These are phyloP conservation scores for Megacollybia platyphylla DNA, from an alignment of 1,284 basidiomycete species.

Conservation along the genomic window DNA sequence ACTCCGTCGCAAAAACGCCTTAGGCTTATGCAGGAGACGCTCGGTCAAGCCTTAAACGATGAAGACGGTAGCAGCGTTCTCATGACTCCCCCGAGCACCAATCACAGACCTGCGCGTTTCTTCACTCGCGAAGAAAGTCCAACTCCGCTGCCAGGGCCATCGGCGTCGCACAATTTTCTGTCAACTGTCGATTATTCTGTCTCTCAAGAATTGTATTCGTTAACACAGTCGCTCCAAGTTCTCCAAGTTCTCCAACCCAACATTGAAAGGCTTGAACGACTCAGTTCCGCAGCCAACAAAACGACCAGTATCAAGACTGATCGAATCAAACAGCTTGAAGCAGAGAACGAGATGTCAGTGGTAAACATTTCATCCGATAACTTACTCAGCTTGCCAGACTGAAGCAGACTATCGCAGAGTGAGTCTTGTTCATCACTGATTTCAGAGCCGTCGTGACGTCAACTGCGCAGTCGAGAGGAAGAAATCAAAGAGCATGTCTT, in stretches of 20 bases:
- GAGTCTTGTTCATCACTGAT: background rate
- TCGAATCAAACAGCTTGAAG: conserved; percentile 21
- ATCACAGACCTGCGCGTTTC: background rate
- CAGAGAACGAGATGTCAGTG: conserved; percentile 17
- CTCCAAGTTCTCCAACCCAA: conserved; percentile 14
- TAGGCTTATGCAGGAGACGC: background rate
- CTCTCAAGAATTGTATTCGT: background rate
- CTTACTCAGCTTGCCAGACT: background rate
- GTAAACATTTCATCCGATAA: background rate
- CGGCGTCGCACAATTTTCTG: no score
- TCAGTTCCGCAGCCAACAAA: conserved; percentile 20
- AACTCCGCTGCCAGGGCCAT: conserved; percentile 1
- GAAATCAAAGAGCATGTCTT: background rate
- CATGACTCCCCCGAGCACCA: conserved; percentile 4
- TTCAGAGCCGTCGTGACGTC: background rate
- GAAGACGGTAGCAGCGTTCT: conserved; percentile 5
- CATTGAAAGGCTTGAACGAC: conserved; percentile 26
- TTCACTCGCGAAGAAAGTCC: background rate
- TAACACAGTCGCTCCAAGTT: background rate
- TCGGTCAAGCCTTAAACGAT: background rate
- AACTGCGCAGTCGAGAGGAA: background rate
- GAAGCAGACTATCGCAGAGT: background rate
- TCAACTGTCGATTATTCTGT: background rate
- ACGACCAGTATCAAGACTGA: conserved; percentile 22
- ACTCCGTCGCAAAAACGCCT: background rate